Percentiles rank a stretch among this genome's conserved stretches.
Conservation (phyloP, 176 grass and related monocot species). For the Poa pratensis region DNA sequence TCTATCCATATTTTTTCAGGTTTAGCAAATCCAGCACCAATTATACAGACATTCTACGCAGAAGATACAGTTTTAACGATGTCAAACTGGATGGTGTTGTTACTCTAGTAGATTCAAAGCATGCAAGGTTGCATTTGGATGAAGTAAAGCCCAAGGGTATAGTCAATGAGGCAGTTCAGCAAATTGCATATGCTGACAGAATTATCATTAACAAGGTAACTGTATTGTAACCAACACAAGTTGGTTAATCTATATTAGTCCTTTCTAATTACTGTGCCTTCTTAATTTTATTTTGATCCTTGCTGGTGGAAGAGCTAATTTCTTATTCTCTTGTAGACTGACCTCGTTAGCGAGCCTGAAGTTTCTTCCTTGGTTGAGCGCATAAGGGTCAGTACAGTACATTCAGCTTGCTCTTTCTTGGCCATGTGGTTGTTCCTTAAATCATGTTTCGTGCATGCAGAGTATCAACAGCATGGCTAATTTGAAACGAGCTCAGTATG, state of each 20-base stretch:
- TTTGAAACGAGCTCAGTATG: slow-evolving; percentile 86
- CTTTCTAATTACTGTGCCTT: not conserved
- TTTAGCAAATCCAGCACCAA: slow-evolving; percentile 93
- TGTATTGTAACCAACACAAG: not conserved
- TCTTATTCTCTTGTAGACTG: slow-evolving; percentile 66
- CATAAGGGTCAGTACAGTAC: slow-evolving; percentile 63
- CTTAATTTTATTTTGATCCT: not conserved
- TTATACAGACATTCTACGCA: slow-evolving; percentile 97
- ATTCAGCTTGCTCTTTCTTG: not conserved
- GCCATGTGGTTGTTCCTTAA: slow-evolving; percentile 31
- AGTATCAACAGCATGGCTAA: slow-evolving; percentile 91
- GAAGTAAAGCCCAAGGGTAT: slow-evolving; percentile 95
- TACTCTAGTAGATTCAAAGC: slow-evolving; percentile 97
- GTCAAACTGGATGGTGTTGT: slow-evolving; percentile 97
- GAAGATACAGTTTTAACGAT: slow-evolving; percentile 94
- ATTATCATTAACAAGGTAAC: slow-evolving; percentile 98
- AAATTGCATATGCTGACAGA: slow-evolving; percentile 97
- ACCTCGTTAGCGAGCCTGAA: slow-evolving; percentile 83
- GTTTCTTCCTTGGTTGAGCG: slow-evolving; percentile 82
- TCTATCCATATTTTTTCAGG: slow-evolving; percentile 52
- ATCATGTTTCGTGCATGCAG: slow-evolving; percentile 56
- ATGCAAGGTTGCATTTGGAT: slow-evolving; percentile 82
- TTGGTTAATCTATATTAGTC: not conserved
- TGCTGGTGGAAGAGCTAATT: slow-evolving; percentile 29
- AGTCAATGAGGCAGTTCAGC: slow-evolving; percentile 93